phyloP scores from a whole-genome alignment of 352 stramenopile genomes.

The Pythium aphanidermatum region DNA sequence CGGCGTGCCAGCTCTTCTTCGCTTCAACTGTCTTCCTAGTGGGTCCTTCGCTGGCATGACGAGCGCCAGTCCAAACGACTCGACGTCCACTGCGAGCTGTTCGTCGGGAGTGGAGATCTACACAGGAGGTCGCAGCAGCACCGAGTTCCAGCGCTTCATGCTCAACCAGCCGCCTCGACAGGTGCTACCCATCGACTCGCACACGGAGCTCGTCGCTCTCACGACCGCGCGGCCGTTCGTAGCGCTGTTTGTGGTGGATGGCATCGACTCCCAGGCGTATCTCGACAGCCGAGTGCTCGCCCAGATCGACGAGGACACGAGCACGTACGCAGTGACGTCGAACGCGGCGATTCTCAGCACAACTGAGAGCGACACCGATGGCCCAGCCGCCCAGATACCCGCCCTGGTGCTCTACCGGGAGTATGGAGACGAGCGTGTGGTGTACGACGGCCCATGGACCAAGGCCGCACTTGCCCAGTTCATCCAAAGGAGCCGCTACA shows the following conservation, averaged over 20 bases:
- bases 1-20: conserved; percentile 25
- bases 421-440: conserved; percentile 18
- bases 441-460: conserved; percentile 22
- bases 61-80: conserved; percentile 6
- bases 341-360: conserved; percentile 23
- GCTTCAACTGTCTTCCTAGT: conserved; percentile 20
- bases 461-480: conserved; percentile 20
- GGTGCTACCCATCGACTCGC: conserved; percentile 11
- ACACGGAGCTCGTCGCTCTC: conserved; percentile 8
- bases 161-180: conserved; percentile 22
- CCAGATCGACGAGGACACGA: conserved; percentile 19
- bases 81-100: conserved; percentile 12
- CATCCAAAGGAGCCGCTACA: conserved; percentile 29
- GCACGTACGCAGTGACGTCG: conserved; percentile 20
- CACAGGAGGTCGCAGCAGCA: conserved; percentile 26
- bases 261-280: conserved; percentile 24
- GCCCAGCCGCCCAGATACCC: conserved; percentile 5
- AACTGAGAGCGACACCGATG: conserved; percentile 3
- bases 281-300: conserved; percentile 28
- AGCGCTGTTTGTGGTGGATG: conserved; percentile 29
- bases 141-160: conserved; percentile 34
- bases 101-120: conserved; percentile 21
- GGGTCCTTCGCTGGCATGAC: not conserved
- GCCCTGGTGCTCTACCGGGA: conserved; percentile 26
- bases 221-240: conserved; percentile 22